phyloP scores from a whole-genome alignment of 148 eudicot species.

The Spergularia bocconei region DNA sequence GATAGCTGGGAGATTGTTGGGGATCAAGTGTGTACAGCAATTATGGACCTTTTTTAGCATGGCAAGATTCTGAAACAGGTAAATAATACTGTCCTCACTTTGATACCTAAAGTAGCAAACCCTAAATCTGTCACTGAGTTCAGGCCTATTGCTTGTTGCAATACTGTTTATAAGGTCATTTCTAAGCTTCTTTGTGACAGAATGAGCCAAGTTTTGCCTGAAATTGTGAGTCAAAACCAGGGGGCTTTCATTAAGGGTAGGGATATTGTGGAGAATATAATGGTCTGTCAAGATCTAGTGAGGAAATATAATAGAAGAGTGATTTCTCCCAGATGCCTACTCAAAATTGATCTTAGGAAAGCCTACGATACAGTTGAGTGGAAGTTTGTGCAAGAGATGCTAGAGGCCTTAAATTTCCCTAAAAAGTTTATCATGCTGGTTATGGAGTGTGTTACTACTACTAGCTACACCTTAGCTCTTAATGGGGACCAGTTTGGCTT shows the following conservation, averaged over 20 bases:
- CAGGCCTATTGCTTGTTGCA: neutral
- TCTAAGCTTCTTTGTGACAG: neutral
- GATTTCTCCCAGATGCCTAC: too few species aligned
- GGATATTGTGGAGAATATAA: too few species aligned
- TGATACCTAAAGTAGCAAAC: neutral
- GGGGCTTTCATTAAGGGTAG: too few species aligned
- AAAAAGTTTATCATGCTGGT: too few species aligned
- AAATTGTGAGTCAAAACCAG: neutral
- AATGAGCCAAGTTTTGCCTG: neutral
- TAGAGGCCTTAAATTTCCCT: too few species aligned
- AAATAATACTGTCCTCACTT: neutral
- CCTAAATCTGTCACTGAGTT: too few species aligned
- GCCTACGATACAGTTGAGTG: too few species aligned
- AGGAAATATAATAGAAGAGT: too few species aligned
- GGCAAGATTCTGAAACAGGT: neutral
- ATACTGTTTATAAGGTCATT: neutral
- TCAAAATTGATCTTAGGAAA: too few species aligned
- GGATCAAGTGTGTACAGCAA: neutral
- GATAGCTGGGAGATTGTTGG: neutral
- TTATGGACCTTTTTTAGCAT: neutral
- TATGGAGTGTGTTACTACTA: neutral
- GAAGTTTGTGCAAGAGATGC: too few species aligned
- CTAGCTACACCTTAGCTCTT: neutral
- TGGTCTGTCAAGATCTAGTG: too few species aligned
- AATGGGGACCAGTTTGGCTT: neutral